These are phyloP conservation scores for Blepharisma japonicum DNA, from an alignment of 73 alveolate genomes.

Conservation along the genomic window DNA sequence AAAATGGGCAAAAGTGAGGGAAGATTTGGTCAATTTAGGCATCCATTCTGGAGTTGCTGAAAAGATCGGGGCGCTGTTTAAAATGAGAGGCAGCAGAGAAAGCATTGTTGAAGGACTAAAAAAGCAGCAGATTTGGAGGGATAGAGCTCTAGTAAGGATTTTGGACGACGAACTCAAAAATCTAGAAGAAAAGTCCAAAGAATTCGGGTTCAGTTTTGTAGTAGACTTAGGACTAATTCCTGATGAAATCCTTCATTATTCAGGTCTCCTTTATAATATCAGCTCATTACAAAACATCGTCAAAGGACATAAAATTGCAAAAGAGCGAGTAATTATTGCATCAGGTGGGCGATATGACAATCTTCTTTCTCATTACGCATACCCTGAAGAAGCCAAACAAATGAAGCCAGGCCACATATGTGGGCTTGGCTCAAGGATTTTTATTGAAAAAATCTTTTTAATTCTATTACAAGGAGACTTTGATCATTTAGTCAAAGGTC, in stretches of 20 bases:
- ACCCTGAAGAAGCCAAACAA: neutral
- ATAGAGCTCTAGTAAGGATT: neutral
- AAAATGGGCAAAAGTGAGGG: neutral
- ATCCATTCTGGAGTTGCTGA: neutral
- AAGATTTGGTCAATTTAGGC: neutral
- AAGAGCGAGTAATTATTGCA: slow-evolving; percentile 15
- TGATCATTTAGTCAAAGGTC: neutral
- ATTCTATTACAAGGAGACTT: neutral
- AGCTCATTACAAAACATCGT: neutral
- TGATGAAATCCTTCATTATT: slow-evolving; percentile 23
- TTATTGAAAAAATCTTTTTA: neutral
- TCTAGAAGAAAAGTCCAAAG: neutral
- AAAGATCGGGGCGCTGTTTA: neutral
- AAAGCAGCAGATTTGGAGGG: neutral
- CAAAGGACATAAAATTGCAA: neutral
- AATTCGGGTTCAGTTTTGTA: neutral
- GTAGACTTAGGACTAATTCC: neutral
- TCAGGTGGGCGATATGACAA: slow-evolving; percentile 32
- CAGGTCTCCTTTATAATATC: slow-evolving; percentile 19
- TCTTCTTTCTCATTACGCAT: neutral
- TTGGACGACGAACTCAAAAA: slow-evolving; percentile 5
- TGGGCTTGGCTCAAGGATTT: slow-evolving; percentile 24
- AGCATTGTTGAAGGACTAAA: neutral
- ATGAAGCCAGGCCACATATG: neutral
- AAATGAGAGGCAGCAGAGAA: neutral